Evolutionary conservation across 2,329 filamentous ascomycete genomes (phyloP).

Genomic region (Diplodia sapinea): DNA sequence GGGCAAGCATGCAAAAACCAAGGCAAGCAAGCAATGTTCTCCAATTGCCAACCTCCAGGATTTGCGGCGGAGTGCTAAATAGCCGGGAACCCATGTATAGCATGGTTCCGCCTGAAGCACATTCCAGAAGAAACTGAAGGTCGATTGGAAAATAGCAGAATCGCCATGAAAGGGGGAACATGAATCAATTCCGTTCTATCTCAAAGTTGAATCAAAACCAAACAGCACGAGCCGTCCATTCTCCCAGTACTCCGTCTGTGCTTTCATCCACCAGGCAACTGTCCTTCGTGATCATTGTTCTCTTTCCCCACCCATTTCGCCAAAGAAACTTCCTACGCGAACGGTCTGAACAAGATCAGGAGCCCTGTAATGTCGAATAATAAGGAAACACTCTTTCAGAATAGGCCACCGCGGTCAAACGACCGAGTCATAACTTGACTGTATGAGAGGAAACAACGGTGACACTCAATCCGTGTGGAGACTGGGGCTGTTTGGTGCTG

Average conservation of each 20-base stretch:
- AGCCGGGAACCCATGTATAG: not conserved
- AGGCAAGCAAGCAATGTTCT: not conserved
- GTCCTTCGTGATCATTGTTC: not conserved
- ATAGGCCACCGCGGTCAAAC: constrained; percentile 3
- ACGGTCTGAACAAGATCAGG: not conserved
- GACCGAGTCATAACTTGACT: not conserved
- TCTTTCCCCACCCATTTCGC: not conserved
- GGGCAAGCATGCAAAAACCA: not conserved
- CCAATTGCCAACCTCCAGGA: not conserved
- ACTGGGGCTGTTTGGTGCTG: constrained; percentile 14
- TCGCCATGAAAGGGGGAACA: not conserved
- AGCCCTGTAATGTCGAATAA: not conserved
- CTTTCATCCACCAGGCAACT: not conserved
- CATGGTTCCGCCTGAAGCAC: not conserved
- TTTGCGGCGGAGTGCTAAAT: too few relatives aligned
- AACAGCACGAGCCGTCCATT: not conserved
- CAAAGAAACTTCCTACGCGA: not conserved
- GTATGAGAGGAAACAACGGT: constrained; percentile 1
- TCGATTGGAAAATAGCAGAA: not conserved
- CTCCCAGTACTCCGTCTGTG: not conserved
- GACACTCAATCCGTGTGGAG: not conserved
- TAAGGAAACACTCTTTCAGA: constrained; percentile 3
- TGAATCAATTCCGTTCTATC: constrained; percentile 28
- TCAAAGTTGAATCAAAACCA: constrained; percentile 7
- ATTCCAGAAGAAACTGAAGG: not conserved